A percentile compares a stretch with the other conserved stretches of the same genome.
These are phyloP conservation scores for Penstemon eatonii DNA, from an alignment of 257 asterid genomes.

Conservation along the genomic window DNA sequence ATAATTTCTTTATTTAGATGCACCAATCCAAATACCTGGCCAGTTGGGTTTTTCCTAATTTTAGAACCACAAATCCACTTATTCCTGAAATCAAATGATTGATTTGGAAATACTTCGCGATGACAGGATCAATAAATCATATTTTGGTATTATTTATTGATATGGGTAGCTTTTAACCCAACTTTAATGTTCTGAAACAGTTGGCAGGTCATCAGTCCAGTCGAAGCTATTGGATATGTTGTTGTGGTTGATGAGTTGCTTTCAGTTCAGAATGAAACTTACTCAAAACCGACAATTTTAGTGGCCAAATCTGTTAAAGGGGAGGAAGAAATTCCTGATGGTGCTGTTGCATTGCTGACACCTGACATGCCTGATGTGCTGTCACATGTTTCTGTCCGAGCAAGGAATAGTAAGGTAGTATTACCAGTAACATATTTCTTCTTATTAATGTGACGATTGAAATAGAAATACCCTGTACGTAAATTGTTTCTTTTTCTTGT, in stretches of 20 bases:
- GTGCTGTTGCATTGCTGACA: slow-evolving; percentile 88
- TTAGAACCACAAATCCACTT: slow-evolving; percentile 15
- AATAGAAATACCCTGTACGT: slow-evolving; percentile 12
- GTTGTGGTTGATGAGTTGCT: slow-evolving; percentile 88
- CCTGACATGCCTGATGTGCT: slow-evolving; percentile 99
- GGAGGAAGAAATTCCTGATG: slow-evolving; percentile 99
- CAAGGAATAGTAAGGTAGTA: slow-evolving; percentile 91
- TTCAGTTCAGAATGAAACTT: slow-evolving; percentile 78
- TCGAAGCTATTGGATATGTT: slow-evolving; percentile 91
- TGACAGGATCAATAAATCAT: background rate
- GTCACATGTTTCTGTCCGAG: slow-evolving; percentile 98
- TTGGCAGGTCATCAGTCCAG: slow-evolving; percentile 99
- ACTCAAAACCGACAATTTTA: slow-evolving; percentile 80
- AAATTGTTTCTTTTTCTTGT: slow-evolving; percentile 28
- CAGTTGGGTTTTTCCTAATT: background rate
- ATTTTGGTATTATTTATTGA: slow-evolving; percentile 20
- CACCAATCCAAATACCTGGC: slow-evolving; percentile 14
- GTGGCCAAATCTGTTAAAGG: slow-evolving; percentile 93
- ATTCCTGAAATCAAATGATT: background rate
- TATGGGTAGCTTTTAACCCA: slow-evolving; percentile 20
- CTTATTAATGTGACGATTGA: slow-evolving; percentile 19
- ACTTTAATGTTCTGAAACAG: slow-evolving; percentile 48
- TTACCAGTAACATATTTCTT: slow-evolving; percentile 2
- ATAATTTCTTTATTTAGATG: slow-evolving; percentile 14
- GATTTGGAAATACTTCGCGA: slow-evolving; percentile 2